Base-by-base conservation (phyloP, 2,329 filamentous ascomycete genomes). In the Westerdykella sp. region DNA sequence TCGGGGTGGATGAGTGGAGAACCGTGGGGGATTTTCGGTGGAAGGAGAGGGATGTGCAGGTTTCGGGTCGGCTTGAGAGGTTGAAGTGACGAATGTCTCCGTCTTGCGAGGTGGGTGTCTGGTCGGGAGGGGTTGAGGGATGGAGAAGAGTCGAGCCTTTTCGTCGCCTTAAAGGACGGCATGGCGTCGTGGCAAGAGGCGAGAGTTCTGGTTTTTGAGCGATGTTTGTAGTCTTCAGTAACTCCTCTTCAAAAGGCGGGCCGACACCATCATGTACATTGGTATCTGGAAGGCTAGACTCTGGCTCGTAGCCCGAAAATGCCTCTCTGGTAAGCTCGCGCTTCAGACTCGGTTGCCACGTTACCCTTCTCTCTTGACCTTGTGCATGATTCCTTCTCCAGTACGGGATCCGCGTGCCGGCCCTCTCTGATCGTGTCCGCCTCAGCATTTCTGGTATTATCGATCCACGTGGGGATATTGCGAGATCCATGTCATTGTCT, bases 291-390 rank as follows among this genome's bases (percentile, higher is more conserved):
- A 10, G 11, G 25, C 25, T 10, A 28, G 7, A 28, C 25, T 28
- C 25, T 9, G 11, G 25, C 25, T 28, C 9, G 7, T 28, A 28
- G 9, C 37, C 30, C 18, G 42, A 39, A 13, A 21, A 14, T 11
- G 48, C 40, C n/a, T 43, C 37, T 21, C 42, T 41, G n/a, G 23
- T 38, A 5, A 57, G 43, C 18, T 59, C 57, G 28, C 42, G 44
- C 39, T 59, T 60, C 31, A 61, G 50, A 34, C 52, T 59, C 21
- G 56, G 58, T 31, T 45, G 46, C 58, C 56, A 60, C 39, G 49
- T 55, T 12, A 53, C 42, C 34, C 44, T 9, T 28, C 7, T 50
- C 41, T 50, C 5, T 18, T 14, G 16, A 35, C 13, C n/a, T 23
- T 38, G 36, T n/a, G 10, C n/a, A n/a, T 3, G 7, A 3, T 21